phyloP scores from a whole-genome alignment of 2,329 filamentous ascomycete species.

The Sodiomyces alkalinus region DNA sequence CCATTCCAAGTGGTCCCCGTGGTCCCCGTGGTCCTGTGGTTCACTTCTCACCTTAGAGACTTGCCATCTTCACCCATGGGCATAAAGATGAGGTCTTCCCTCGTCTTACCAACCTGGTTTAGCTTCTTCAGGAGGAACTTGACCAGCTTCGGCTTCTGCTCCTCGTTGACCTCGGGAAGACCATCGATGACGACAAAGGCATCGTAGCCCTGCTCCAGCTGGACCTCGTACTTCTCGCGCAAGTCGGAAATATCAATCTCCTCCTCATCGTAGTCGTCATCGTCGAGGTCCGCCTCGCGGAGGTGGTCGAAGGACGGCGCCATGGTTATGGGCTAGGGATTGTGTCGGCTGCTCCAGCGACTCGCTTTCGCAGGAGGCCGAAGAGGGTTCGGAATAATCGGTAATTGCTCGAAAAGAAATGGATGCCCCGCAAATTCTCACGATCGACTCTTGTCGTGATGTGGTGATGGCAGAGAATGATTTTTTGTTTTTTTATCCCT shows the following conservation, averaged over 20 bases:
- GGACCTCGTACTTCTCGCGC: constrained; percentile 86
- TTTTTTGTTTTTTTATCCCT: too few relatives aligned
- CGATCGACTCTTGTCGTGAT: too few relatives aligned
- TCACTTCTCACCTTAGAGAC: constrained; percentile 76
- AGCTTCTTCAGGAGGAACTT: constrained; percentile 95
- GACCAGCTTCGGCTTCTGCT: constrained; percentile 83
- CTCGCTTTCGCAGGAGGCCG: too few relatives aligned
- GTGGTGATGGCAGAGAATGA: too few relatives aligned
- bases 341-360: too few relatives aligned
- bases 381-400: too few relatives aligned
- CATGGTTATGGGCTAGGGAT: constrained; percentile 66
- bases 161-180: constrained; percentile 75
- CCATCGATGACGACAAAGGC: constrained; percentile 95
- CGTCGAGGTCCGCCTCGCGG: constrained; percentile 75
- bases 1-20: not conserved
- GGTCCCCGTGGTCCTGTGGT: constrained; percentile 11
- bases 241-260: constrained; percentile 94
- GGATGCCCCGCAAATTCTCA: too few relatives aligned
- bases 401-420: too few relatives aligned
- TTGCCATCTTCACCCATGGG: constrained; percentile 76
- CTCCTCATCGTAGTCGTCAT: constrained; percentile 77
- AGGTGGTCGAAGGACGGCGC: constrained; percentile 87
- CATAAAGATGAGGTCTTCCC: constrained; percentile 85
- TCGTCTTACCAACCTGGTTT: constrained; percentile 68
- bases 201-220: constrained; percentile 89